Conservation (phyloP, 768 basidiomycete genomes). For the Rhodocollybia butyracea region DNA sequence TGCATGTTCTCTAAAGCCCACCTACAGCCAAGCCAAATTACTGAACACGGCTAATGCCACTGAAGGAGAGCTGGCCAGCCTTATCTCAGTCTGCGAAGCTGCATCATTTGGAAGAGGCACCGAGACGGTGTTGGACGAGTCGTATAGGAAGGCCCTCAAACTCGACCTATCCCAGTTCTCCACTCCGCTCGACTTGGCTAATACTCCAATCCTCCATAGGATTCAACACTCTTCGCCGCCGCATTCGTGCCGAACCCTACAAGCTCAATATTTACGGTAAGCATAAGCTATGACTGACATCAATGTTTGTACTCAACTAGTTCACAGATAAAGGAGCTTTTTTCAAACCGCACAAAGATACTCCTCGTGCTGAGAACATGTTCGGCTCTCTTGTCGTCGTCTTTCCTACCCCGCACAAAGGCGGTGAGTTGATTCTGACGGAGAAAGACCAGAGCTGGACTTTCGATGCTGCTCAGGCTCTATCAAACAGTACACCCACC, state of each 20-base stretch:
- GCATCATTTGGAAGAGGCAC: too few species aligned
- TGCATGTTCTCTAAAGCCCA: too few species aligned
- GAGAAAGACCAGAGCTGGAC: slow-evolving; percentile 21
- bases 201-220: neutral
- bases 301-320: neutral
- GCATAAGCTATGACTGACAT: neutral
- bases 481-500: slow-evolving; percentile 4
- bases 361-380: slow-evolving; percentile 29
- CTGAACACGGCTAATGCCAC: too few species aligned
- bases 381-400: slow-evolving; percentile 40
- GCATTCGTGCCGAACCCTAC: slow-evolving; percentile 23
- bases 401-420: slow-evolving; percentile 33
- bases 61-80: too few species aligned
- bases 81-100: too few species aligned
- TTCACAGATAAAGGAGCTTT: slow-evolving; percentile 25
- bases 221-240: neutral
- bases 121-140: too few species aligned
- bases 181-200: slow-evolving; percentile 4
- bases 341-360: slow-evolving; percentile 39
- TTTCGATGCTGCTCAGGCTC: slow-evolving; percentile 24
- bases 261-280: slow-evolving; percentile 37
- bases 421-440: slow-evolving; percentile 28
- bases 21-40: too few species aligned
- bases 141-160: neutral
- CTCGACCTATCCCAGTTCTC: too few species aligned